Evolutionary conservation across 495 filamentous ascomycete genomes (phyloP).

Genomic region (Penicillium desertorum): DNA sequence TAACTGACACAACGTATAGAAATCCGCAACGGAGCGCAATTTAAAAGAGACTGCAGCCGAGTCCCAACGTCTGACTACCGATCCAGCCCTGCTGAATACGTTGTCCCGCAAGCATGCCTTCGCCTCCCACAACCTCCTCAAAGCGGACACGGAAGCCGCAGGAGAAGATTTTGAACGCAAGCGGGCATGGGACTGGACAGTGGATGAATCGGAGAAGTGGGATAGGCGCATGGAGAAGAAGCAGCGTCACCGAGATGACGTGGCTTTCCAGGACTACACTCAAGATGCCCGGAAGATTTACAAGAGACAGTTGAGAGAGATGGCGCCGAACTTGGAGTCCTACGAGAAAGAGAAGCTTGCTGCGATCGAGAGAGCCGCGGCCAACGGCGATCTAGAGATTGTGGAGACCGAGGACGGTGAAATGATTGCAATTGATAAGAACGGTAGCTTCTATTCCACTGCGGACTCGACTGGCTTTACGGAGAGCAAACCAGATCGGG

Average conservation of each 20-base stretch:
- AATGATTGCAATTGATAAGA: constrained; percentile 87
- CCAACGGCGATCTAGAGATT: constrained; percentile 78
- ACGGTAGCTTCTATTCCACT: constrained; percentile 85
- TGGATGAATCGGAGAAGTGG: constrained; percentile 92
- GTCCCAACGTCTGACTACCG: constrained; percentile 73
- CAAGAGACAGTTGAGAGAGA: constrained; percentile 79
- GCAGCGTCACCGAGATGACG: constrained; percentile 74
- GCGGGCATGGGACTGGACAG: constrained; percentile 97
- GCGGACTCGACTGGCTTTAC: constrained; percentile 77
- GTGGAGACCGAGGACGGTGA: constrained; percentile 94
- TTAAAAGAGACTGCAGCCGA: constrained; percentile 81
- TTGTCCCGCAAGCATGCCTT: constrained; percentile 78
- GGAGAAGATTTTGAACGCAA: constrained; percentile 97
- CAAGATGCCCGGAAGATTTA: constrained; percentile 89
- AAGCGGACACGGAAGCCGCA: constrained; percentile 78
- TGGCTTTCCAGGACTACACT: constrained; percentile 86
- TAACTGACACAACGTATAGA: constrained; percentile 41
- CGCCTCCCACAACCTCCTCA: constrained; percentile 88
- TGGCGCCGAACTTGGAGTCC: constrained; percentile 67
- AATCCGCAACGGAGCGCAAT: constrained; percentile 73
- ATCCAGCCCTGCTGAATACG: constrained; percentile 68
- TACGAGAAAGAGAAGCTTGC: constrained; percentile 85
- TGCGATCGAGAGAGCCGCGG: constrained; percentile 79
- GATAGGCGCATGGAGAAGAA: constrained; percentile 87
- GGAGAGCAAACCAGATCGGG: constrained; percentile 84